Evolutionary conservation across 2,329 filamentous ascomycete genomes (phyloP).

Genomic region (Sclerotinia nivalis): DNA sequence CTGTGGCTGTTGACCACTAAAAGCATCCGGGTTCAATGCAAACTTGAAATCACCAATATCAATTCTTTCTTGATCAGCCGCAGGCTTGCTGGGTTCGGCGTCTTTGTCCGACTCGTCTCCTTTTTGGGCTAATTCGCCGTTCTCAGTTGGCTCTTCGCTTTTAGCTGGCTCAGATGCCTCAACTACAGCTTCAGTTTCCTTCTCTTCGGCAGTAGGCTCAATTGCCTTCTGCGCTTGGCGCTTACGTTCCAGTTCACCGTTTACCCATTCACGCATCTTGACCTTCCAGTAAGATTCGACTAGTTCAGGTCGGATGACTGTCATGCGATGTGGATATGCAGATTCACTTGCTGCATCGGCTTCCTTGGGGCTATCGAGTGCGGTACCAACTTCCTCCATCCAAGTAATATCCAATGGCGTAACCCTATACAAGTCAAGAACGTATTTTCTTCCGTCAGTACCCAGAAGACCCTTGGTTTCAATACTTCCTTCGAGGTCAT

Average conservation of each 20-base stretch:
- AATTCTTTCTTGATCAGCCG: constrained; percentile 59
- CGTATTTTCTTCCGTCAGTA: constrained; percentile 94
- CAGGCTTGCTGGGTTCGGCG: constrained; percentile 36
- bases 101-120: background rate
- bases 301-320: constrained; percentile 85
- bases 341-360: constrained; percentile 33
- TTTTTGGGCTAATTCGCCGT: background rate
- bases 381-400: constrained; percentile 75
- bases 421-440: constrained; percentile 93
- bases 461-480: constrained; percentile 98
- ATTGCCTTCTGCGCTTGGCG: constrained; percentile 45
- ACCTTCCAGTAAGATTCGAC: constrained; percentile 81
- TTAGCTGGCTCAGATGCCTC: constrained; percentile 17
- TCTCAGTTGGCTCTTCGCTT: constrained; percentile 6
- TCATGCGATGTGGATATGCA: constrained; percentile 91
- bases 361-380: constrained; percentile 42
- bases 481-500: constrained; percentile 91
- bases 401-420: constrained; percentile 89
- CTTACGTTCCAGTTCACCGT: constrained; percentile 70
- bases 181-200: background rate
- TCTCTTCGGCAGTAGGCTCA: constrained; percentile 3
- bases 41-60: constrained; percentile 88
- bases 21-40: constrained; percentile 90
- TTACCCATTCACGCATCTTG: constrained; percentile 88
- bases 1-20: constrained; percentile 87